phyloP scores from a whole-genome alignment of 192 early-diverging fungal species.

The Umbelopsis sp. region DNA sequence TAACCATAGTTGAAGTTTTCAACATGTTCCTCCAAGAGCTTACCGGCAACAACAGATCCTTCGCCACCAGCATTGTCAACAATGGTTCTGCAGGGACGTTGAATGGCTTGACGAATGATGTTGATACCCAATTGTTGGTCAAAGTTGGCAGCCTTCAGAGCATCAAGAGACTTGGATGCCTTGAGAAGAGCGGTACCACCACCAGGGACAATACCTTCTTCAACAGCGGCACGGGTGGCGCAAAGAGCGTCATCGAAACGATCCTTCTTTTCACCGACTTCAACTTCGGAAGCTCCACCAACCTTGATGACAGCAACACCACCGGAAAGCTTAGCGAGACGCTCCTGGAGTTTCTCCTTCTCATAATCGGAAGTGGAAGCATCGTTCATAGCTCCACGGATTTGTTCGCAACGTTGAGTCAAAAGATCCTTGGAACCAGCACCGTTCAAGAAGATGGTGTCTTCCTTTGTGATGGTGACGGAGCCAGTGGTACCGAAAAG shows the following conservation, averaged over 20 bases:
- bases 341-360: conserved; percentile 99
- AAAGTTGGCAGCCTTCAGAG: conserved; percentile 93
- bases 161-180: conserved; percentile 81
- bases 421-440: conserved; percentile 89
- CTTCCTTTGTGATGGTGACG: conserved; percentile 97
- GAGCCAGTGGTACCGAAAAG: conserved; percentile 89
- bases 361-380: conserved; percentile 92
- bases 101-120: conserved; percentile 94
- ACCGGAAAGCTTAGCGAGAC: conserved; percentile 96
- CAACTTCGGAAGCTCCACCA: conserved; percentile 96
- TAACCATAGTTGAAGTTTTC: conserved; percentile 92
- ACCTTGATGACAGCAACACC: conserved; percentile 99
- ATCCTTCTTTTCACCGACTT: conserved; percentile 99
- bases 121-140: conserved; percentile 98
- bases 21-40: conserved; percentile 79
- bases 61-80: conserved; percentile 97
- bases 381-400: conserved; percentile 87
- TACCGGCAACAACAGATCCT: conserved; percentile 95
- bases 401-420: conserved; percentile 95
- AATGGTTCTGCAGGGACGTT: conserved; percentile 91
- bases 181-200: conserved; percentile 98
- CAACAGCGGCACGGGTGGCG: conserved; percentile 98
- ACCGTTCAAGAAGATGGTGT: conserved; percentile 98
- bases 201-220: conserved; percentile 99
- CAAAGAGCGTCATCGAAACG: conserved; percentile 97